Percentiles rank a stretch among this genome's conserved stretches.
Evolutionary conservation across 2,329 filamentous ascomycete species (phyloP).

Genomic region (Hansfordia pulvinata): DNA sequence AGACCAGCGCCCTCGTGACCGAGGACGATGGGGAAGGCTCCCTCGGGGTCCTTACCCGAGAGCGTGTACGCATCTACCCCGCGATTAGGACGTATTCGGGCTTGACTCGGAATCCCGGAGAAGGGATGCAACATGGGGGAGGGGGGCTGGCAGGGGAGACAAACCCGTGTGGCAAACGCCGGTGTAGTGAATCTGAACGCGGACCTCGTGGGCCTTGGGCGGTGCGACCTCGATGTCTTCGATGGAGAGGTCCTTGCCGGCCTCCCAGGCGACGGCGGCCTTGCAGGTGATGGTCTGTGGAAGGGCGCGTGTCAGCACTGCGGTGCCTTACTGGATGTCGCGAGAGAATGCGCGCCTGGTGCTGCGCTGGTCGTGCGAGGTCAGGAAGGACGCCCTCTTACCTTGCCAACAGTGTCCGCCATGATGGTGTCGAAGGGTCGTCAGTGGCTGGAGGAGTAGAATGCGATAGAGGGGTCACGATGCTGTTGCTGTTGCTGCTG

Average conservation of each 20-base stretch:
- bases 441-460: conserved; percentile 1
- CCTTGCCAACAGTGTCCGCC: conserved; percentile 39
- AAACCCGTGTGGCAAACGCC: conserved; percentile 96
- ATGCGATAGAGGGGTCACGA: conserved; percentile 1
- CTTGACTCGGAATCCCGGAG: conserved; percentile 14
- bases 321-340: no score
- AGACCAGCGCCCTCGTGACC: conserved; percentile 87
- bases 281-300: conserved; percentile 83
- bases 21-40: conserved; percentile 77
- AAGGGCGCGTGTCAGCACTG: no score
- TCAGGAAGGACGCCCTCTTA: no score
- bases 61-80: conserved; percentile 75
- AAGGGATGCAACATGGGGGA: no score
- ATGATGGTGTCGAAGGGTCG: conserved; percentile 16
- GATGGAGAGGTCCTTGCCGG: conserved; percentile 74
- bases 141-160: conserved; percentile 9
- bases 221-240: conserved; percentile 89
- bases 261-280: conserved; percentile 96
- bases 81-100: conserved; percentile 11
- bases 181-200: conserved; percentile 94
- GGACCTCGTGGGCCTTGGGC: conserved; percentile 85
- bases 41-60: conserved; percentile 94
- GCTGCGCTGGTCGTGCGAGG: no score
- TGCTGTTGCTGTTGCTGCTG: conserved; percentile 2
- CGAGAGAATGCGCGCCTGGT: no score